Evolutionary conservation across 345 rosid genomes (phyloP).

Genomic region (Hypericum androsaemum): DNA sequence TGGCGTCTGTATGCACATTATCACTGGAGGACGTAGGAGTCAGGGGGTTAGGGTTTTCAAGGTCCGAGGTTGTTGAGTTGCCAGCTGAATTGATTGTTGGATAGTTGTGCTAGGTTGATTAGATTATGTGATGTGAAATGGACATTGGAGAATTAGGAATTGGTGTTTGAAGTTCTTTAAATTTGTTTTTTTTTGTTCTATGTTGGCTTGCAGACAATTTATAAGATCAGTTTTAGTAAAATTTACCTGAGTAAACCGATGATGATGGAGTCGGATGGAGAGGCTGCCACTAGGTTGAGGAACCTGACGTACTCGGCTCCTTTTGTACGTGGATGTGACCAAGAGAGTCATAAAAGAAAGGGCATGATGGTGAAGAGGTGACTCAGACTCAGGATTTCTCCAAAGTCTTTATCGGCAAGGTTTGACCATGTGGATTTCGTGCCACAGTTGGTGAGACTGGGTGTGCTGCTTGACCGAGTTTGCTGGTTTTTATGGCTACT

Average conservation of each 20-base stretch:
- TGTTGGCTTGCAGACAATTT: constrained; percentile 64
- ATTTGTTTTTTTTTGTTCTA: background rate
- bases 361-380: constrained; percentile 98
- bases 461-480: constrained; percentile 1
- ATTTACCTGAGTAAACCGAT: constrained; percentile 97
- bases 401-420: constrained; percentile 96
- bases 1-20: no score
- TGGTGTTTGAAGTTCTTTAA: no score
- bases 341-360: constrained; percentile 91
- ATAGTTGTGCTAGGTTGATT: constrained; percentile 94
- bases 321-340: constrained; percentile 79
- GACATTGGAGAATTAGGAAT: constrained; percentile 17
- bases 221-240: constrained; percentile 89
- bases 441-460: background rate
- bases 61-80: no score
- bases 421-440: constrained; percentile 11
- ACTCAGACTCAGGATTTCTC: constrained; percentile 86
- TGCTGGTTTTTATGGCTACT: constrained; percentile 7
- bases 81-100: constrained; percentile 50
- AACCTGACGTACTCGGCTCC: constrained; percentile 95
- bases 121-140: constrained; percentile 84
- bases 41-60: no score
- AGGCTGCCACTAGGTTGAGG: constrained; percentile 91
- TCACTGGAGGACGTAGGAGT: no score
- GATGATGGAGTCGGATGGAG: constrained; percentile 99